Base-by-base conservation (phyloP, 2,329 filamentous ascomycete species). In the Botrytis tulipae region DNA sequence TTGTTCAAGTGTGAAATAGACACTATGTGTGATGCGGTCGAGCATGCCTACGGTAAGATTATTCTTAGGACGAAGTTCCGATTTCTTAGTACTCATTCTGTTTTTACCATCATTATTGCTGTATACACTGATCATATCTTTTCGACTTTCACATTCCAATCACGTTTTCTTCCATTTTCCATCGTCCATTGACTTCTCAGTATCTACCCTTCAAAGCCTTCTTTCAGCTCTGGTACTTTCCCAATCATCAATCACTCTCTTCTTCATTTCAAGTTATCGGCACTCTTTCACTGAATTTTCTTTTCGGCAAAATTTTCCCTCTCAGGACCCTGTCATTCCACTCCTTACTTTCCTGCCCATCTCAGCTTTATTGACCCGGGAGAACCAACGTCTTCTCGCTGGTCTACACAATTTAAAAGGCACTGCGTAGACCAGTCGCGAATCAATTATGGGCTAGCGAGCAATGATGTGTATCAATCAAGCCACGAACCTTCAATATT, bases 341-440 rank as follows among this genome's bases (percentile, higher is more conserved):
- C 14, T 5, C n/a, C 7, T 7, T 4, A 29, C n/a, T 29, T 7
- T 18, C 5, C n/a, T 18, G 7, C 14, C 7, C n/a, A 3, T 6
- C 51, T 29, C 6, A 29, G 1, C 5, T 25, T 25, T 51, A 7
- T 12, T 51, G 48, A 16, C 25, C 25, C 14, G 2, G 25, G 5
- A n/a, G 48, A 14, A 1, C 1, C 4, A 16, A 6, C 10, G 4
- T 16, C n/a, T 4, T 8, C 14, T 54, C n/a, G 14, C 6, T 8
- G 5, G n/a, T n/a, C 51, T 18, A 29, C 3, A 7, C 6, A 8
- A 14, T 8, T 29, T 18, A 1, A 16, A 29, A 29, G 18, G 5
- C 16, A 25, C 12, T 1, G 1, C 14, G 2, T 16, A 5, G 12
- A 16, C 4, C 25, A n/a, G 10, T 16, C 25, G 12, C 7, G 0